A percentile compares a stretch with the other conserved stretches of the same genome.
Conservation (phyloP, 768 basidiomycete species). For the Neoboletus brunneissimus region DNA sequence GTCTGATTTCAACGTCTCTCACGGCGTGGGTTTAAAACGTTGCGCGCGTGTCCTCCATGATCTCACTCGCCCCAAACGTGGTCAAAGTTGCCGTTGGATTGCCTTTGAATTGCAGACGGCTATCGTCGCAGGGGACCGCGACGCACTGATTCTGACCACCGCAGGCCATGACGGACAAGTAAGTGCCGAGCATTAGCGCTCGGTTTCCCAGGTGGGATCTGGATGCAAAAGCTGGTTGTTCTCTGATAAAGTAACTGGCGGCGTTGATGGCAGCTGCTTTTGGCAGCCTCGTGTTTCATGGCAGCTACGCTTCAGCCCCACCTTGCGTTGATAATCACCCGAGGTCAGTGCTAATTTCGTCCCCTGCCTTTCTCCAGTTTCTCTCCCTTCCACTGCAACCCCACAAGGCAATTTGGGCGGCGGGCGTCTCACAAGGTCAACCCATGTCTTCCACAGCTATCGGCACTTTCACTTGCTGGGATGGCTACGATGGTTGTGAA, state of each 20-base stretch:
- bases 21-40: constrained; percentile 21
- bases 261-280: constrained; percentile 26
- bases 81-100: background rate
- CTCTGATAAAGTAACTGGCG: constrained; percentile 27
- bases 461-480: constrained; percentile 35
- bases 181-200: background rate
- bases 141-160: background rate
- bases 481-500: constrained; percentile 30
- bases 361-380: constrained; percentile 13
- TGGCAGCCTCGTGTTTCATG: constrained; percentile 36
- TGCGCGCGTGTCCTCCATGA: constrained; percentile 8
- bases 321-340: constrained; percentile 34
- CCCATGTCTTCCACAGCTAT: constrained; percentile 33
- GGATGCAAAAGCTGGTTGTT: constrained; percentile 1
- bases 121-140: background rate
- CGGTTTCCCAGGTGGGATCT: constrained; percentile 14
- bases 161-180: background rate
- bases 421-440: constrained; percentile 12
- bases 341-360: constrained; percentile 28
- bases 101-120: background rate
- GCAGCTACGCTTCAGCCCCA: constrained; percentile 22
- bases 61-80: background rate
- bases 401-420: constrained; percentile 21
- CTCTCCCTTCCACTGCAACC: constrained; percentile 19
- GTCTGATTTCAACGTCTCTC: constrained; percentile 13